A percentile compares a stretch with the other conserved stretches of the same genome.
Conservation (phyloP, 2,329 filamentous ascomycete species). For the Lasiodiplodia sp. region DNA sequence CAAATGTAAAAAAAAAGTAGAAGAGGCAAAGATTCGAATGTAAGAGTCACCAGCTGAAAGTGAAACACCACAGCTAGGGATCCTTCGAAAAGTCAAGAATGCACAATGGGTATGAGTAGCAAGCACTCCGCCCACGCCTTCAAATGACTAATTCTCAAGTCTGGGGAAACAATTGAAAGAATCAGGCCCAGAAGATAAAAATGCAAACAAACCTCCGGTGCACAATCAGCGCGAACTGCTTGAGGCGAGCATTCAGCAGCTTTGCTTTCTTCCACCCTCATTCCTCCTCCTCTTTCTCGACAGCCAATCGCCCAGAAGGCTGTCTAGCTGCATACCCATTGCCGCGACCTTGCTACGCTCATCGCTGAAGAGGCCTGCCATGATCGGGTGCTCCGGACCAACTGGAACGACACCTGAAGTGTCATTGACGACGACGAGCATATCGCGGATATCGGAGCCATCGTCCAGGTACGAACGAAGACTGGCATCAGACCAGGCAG, state of each 20-base stretch:
- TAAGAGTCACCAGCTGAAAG: background rate
- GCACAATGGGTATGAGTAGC: conserved; percentile 16
- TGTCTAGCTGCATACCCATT: conserved; percentile 89
- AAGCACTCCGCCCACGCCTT: conserved; percentile 21
- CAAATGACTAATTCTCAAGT: background rate
- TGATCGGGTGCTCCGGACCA: conserved; percentile 84
- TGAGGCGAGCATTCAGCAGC: background rate
- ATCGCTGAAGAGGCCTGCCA: conserved; percentile 80
- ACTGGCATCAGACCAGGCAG: conserved; percentile 85
- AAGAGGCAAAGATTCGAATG: background rate
- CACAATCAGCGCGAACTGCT: background rate
- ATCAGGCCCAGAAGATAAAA: background rate
- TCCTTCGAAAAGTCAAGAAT: background rate
- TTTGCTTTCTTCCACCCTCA: conserved; percentile 7
- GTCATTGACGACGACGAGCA: conserved; percentile 91
- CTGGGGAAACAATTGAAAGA: background rate
- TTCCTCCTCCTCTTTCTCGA: conserved; percentile 49
- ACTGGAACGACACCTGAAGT: conserved; percentile 83
- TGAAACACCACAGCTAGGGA: background rate
- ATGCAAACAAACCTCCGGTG: conserved; percentile 8
- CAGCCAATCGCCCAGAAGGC: conserved; percentile 84
- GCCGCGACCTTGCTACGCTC: conserved; percentile 86
- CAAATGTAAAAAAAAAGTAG: background rate
- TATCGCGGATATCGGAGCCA: conserved; percentile 84
- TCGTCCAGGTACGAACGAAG: conserved; percentile 92